phyloP scores from a whole-genome alignment of 805 yeast species.

The Saccharomyces mikatae region DNA sequence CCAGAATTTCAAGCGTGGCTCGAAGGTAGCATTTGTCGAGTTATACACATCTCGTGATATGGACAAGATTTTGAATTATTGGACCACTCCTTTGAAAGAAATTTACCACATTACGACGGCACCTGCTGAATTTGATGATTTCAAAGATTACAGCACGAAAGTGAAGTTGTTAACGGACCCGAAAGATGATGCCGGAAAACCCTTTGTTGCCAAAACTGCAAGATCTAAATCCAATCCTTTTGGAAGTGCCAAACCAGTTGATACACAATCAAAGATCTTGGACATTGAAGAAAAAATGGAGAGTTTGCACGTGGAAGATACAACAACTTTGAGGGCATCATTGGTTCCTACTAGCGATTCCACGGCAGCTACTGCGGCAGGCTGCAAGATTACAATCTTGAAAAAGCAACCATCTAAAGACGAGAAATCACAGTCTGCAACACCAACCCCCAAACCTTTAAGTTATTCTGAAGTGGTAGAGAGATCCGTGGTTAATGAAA shows the following conservation, averaged over 20 bases:
- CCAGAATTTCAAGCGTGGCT: constrained; percentile 52
- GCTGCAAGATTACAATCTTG: constrained; percentile 14
- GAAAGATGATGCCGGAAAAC: constrained; percentile 19
- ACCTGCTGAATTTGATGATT: constrained; percentile 34
- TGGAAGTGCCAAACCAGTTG: constrained; percentile 83
- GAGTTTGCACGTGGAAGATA: constrained; percentile 38
- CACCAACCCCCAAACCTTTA: not conserved
- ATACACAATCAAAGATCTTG: constrained; percentile 52
- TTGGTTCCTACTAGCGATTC: constrained; percentile 12
- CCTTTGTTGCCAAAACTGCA: constrained; percentile 12
- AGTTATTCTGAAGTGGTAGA: constrained; percentile 1
- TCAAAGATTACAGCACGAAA: constrained; percentile 29
- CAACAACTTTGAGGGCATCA: constrained; percentile 28
- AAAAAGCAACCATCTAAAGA: constrained; percentile 10
- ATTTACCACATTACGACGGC: constrained; percentile 31
- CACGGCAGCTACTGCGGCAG: constrained; percentile 3
- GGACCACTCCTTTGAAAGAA: constrained; percentile 30
- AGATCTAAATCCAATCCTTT: constrained; percentile 57
- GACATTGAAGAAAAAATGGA: constrained; percentile 50
- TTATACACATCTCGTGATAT: constrained; percentile 37
- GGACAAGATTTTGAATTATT: constrained; percentile 28
- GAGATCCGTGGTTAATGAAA: not conserved
- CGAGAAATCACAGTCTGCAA: not conserved
- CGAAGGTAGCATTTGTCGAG: constrained; percentile 36
- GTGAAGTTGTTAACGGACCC: constrained; percentile 21